Percentiles rank a stretch among this genome's conserved stretches.
Evolutionary conservation across 768 basidiomycete species (phyloP).

Genomic region (Cystofilobasidium bisporidii): DNA sequence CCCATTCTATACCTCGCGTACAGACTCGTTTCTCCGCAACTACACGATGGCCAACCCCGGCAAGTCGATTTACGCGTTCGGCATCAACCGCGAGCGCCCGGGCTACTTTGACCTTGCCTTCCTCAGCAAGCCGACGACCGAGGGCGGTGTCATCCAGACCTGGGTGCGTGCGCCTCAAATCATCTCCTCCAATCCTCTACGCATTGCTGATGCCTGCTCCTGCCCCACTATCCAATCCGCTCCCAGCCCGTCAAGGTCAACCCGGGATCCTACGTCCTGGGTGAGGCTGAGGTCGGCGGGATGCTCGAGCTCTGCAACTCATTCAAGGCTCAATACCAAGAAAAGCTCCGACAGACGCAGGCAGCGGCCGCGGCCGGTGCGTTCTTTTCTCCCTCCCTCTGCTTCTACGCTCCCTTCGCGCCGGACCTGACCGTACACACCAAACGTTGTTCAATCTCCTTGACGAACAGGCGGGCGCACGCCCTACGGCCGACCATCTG

Average conservation of each 20-base stretch:
- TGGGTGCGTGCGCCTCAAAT: conserved; percentile 61
- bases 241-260: conserved; percentile 70
- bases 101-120: conserved; percentile 92
- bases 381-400: background rate
- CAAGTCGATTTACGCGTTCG: conserved; percentile 92
- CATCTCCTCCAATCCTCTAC: background rate
- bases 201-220: no score
- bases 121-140: conserved; percentile 66
- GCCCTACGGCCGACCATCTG: conserved; percentile 54
- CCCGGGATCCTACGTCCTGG: conserved; percentile 79
- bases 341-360: conserved; percentile 32
- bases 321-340: conserved; percentile 59
- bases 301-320: conserved; percentile 92
- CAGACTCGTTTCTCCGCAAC: conserved; percentile 79
- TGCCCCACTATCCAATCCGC: conserved; percentile 25
- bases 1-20: conserved; percentile 4
- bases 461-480: conserved; percentile 59
- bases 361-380: background rate
- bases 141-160: conserved; percentile 70
- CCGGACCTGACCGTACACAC: background rate
- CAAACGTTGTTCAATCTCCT: no score
- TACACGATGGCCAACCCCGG: conserved; percentile 86
- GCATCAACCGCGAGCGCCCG: conserved; percentile 73
- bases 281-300: conserved; percentile 79
- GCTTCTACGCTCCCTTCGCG: background rate